Conservation (phyloP, 768 basidiomycete species). For the Russula earlei region DNA sequence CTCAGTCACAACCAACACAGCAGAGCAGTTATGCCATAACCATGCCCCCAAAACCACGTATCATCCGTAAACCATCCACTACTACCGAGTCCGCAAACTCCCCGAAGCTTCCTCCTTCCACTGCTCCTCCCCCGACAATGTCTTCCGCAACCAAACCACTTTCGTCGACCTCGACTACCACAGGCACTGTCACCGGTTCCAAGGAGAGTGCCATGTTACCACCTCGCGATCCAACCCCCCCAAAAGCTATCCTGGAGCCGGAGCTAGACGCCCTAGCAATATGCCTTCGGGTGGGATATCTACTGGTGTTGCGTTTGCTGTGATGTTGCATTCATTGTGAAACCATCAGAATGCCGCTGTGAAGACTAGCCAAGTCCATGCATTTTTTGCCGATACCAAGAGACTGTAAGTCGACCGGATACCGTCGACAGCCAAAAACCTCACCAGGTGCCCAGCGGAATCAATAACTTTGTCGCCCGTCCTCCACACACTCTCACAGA, state of each 20-base stretch:
- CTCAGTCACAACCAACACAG: neutral
- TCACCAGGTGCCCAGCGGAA: constrained; percentile 34
- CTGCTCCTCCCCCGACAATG: constrained; percentile 19
- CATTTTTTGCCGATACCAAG: constrained; percentile 38
- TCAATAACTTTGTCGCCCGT: constrained; percentile 45
- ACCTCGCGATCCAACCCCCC: constrained; percentile 35
- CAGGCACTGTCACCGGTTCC: neutral
- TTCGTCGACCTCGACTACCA: neutral
- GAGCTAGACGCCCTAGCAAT: constrained; percentile 50
- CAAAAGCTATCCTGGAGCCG: constrained; percentile 43
- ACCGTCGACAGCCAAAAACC: neutral
- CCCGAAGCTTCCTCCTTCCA: neutral
- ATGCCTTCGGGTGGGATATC: constrained; percentile 44
- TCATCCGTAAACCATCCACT: constrained; percentile 27
- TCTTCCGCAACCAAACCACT: constrained; percentile 19
- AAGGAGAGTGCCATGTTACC: constrained; percentile 42
- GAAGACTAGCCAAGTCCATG: constrained; percentile 1
- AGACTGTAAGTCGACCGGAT: constrained; percentile 43
- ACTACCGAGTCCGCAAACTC: neutral
- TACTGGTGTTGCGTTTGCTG: neutral
- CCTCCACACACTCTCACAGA: constrained; percentile 59
- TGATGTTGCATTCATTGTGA: neutral
- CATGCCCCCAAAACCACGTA: constrained; percentile 40
- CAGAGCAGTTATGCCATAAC: constrained; percentile 3
- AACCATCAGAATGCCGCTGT: constrained; percentile 46